Evolutionary conservation across 768 basidiomycete genomes (phyloP).

Genomic region (Tricholoma matsutake): DNA sequence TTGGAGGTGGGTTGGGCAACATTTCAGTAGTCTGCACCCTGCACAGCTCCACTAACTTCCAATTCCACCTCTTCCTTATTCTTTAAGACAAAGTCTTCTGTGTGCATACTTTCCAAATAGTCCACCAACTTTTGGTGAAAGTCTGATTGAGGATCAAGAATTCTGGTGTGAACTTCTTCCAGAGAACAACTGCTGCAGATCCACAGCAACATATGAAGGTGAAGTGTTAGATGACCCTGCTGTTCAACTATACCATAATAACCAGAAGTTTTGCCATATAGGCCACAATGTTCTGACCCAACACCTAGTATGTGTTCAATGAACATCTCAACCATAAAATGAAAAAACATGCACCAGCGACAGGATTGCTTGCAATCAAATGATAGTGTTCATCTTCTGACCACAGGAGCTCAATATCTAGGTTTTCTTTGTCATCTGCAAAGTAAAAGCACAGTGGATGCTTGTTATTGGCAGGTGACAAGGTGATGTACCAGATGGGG

Average conservation of each 20-base stretch:
- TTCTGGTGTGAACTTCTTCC: slow-evolving; percentile 25
- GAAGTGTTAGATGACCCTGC: slow-evolving; percentile 22
- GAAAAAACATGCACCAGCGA: too few relatives aligned
- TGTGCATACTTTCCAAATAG: slow-evolving; percentile 30
- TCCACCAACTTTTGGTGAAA: slow-evolving; percentile 23
- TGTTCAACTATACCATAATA: slow-evolving; percentile 21
- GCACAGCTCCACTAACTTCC: too few relatives aligned
- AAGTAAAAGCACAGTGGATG: too few relatives aligned
- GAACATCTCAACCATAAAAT: too few relatives aligned
- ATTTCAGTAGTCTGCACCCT: slow-evolving; percentile 14
- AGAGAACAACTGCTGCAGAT: slow-evolving; percentile 24
- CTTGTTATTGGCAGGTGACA: slow-evolving; percentile 11
- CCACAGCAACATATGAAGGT: slow-evolving; percentile 34
- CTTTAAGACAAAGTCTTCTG: slow-evolving; percentile 19
- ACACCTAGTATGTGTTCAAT: not conserved
- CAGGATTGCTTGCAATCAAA: too few relatives aligned
- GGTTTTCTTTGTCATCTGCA: not conserved
- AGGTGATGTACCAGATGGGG: slow-evolving; percentile 35
- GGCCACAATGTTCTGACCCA: not conserved
- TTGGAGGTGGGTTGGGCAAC: slow-evolving; percentile 21
- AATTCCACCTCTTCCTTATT: not conserved
- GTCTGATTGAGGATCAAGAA: slow-evolving; percentile 15
- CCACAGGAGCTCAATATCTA: not conserved
- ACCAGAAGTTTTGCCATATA: not conserved
- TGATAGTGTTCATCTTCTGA: too few relatives aligned